Conservation (phyloP, 2,329 filamentous ascomycete genomes). For the Westerdykella ornata region DNA sequence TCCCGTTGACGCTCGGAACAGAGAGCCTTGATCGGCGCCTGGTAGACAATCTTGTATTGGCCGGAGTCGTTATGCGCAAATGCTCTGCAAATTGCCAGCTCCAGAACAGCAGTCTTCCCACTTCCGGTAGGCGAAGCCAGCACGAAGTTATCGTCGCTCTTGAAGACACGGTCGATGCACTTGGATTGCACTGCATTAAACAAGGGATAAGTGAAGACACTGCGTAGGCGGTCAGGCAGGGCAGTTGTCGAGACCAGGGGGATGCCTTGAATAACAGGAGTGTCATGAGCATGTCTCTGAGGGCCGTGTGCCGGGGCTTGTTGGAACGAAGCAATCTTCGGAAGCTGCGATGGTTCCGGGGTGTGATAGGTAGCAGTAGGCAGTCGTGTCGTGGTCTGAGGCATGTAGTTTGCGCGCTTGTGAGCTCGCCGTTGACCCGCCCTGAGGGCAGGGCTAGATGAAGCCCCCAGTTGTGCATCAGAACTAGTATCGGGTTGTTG, state of each 20-base stretch:
- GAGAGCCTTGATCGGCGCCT: constrained; percentile 76
- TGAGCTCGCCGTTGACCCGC: constrained; percentile 29
- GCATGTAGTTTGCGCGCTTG: neutral
- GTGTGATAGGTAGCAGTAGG: neutral
- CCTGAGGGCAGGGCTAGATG: constrained; percentile 39
- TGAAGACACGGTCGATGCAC: constrained; percentile 62
- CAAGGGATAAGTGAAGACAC: constrained; percentile 63
- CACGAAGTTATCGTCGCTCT: constrained; percentile 67
- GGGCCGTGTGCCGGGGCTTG: neutral
- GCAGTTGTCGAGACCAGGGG: constrained; percentile 52
- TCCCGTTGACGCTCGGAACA: constrained; percentile 71
- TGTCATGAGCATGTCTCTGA: constrained; percentile 13
- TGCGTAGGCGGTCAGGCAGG: constrained; percentile 62
- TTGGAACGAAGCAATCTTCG: neutral
- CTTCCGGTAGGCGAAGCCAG: constrained; percentile 77
- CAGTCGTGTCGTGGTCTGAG: too few relatives aligned
- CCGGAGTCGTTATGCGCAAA: constrained; percentile 50
- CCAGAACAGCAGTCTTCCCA: constrained; percentile 75
- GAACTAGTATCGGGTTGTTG: constrained; percentile 25
- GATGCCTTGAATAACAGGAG: constrained; percentile 52
- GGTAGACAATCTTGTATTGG: constrained; percentile 75
- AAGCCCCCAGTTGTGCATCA: constrained; percentile 18
- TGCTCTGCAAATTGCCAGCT: constrained; percentile 72
- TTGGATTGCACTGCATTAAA: constrained; percentile 83
- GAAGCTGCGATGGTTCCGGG: constrained; percentile 8